Conservation (phyloP, 345 rosid genomes). For the Physaria fendleri region DNA sequence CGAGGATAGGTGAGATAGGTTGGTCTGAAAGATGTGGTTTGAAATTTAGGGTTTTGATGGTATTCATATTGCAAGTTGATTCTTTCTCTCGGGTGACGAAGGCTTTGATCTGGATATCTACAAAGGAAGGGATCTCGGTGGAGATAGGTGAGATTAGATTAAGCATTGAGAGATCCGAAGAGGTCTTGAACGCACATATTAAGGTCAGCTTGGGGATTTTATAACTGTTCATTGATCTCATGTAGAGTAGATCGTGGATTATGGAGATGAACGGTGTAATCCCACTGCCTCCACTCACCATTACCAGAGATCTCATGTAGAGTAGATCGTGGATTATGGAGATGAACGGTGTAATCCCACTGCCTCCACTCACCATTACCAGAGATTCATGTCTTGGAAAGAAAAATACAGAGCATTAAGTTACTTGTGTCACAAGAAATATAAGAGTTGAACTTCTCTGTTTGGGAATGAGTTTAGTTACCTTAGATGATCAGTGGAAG, state of each 20-base stretch:
- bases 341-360: too few relatives aligned
- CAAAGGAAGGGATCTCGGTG: constrained; percentile 16
- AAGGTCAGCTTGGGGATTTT: constrained; percentile 44
- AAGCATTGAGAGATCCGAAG: constrained; percentile 56
- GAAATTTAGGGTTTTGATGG: constrained; percentile 41
- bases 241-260: constrained; percentile 46
- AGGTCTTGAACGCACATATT: constrained; percentile 50
- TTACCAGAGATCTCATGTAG: too few relatives aligned
- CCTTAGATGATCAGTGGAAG: constrained; percentile 57
- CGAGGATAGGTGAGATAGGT: constrained; percentile 54
- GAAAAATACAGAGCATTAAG: background rate
- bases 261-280: constrained; percentile 77
- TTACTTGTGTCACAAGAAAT: constrained; percentile 6
- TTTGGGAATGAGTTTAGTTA: background rate
- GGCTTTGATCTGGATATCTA: constrained; percentile 55
- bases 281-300: constrained; percentile 83
- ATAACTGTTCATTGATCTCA: constrained; percentile 7
- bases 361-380: too few relatives aligned
- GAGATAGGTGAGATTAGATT: constrained; percentile 53
- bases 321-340: too few relatives aligned
- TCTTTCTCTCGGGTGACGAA: constrained; percentile 56
- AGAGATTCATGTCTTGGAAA: constrained; percentile 42
- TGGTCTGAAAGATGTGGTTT: constrained; percentile 47
- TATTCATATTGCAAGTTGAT: constrained; percentile 10
- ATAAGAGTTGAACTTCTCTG: background rate